phyloP scores from a whole-genome alignment of 2,329 filamentous ascomycete species.

The Xylariaceae sp. region DNA sequence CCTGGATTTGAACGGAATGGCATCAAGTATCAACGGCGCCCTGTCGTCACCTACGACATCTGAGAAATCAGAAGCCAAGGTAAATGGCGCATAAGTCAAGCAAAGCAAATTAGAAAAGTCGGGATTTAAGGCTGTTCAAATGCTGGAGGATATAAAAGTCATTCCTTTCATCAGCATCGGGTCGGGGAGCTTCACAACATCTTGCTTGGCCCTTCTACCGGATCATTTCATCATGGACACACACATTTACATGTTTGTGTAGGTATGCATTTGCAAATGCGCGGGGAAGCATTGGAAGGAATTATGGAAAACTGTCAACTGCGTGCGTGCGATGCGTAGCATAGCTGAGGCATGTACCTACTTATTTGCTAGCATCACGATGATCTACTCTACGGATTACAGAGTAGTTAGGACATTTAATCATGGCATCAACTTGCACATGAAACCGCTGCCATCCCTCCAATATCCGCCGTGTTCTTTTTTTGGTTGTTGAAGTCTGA shows the following conservation, averaged over 20 bases:
- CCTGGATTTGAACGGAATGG: constrained; percentile 32
- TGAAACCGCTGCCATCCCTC: not conserved
- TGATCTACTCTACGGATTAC: not conserved
- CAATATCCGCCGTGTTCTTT: too few relatives aligned
- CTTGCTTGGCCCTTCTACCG: not conserved
- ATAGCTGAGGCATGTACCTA: not conserved
- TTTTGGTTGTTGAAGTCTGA: too few relatives aligned
- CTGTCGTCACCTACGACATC: constrained; percentile 29
- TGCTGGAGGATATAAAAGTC: constrained; percentile 7
- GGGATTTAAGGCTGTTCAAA: not conserved
- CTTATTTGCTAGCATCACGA: not conserved
- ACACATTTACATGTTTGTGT: too few relatives aligned
- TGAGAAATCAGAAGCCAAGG: constrained; percentile 37
- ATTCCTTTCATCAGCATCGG: constrained; percentile 4
- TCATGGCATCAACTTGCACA: not conserved
- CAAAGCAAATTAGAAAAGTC: not conserved
- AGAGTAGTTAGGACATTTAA: too few relatives aligned
- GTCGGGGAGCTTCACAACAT: not conserved
- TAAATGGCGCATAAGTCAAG: constrained; percentile 31
- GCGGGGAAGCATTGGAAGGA: not conserved
- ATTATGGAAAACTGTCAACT: not conserved
- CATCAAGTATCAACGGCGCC: constrained; percentile 22
- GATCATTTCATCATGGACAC: not conserved
- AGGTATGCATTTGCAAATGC: not conserved
- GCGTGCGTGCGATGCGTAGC: not conserved